Evolutionary conservation across 768 basidiomycete species (phyloP), one percentile per base, ranked within the genome.

Genomic region (Lactifluus hygrophoroides): DNA sequence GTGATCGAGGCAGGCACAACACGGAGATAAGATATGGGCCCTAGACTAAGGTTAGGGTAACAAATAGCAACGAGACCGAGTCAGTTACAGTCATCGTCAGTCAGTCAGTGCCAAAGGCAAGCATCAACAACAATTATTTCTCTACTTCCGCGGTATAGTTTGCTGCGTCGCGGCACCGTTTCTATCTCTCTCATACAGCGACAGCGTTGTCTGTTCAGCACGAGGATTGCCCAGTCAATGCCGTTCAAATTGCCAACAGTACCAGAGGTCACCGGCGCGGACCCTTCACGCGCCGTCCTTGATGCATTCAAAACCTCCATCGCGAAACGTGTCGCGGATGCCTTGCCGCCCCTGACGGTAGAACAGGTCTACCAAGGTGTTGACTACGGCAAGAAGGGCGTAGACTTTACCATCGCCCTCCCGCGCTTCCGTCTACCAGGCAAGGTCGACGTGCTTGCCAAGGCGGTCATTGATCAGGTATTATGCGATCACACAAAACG

Each of bases 381-480:
- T 0, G 88, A 94, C 69, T 89, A 86, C 62, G 91, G 90, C 35
- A 92, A 94, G 73, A 94, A 94, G 72, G 91, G 89, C n/a, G 85
- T 80, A 44, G 95, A 98, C 73, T 93, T 96, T 65, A 88, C 88
- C 0, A 81, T 97, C 19, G 93, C 95, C 0, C 71, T 97, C 49
- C 90, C 94, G n/a, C 81, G 94, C 61, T 97, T 94, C 74, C 79
- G 90, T 55, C 74, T 95, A 25, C 84, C 85, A 8, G 92, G 84
- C 19, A 93, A 93, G 68, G 78, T 88, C 0, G 88, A 93, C 43
- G 85, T 86, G 32, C 76, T 88, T 17, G 92, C 88, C 0, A 74
- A 80, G 51, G 81, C 82, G 68, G 85, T 97, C 37, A 75, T 85
- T n/a, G 80, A 76, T 37, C 77, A 83, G 67, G 94, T 93, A 51